phyloP scores from a whole-genome alignment of 2,329 filamentous ascomycete species.

The Fusarium sp. region DNA sequence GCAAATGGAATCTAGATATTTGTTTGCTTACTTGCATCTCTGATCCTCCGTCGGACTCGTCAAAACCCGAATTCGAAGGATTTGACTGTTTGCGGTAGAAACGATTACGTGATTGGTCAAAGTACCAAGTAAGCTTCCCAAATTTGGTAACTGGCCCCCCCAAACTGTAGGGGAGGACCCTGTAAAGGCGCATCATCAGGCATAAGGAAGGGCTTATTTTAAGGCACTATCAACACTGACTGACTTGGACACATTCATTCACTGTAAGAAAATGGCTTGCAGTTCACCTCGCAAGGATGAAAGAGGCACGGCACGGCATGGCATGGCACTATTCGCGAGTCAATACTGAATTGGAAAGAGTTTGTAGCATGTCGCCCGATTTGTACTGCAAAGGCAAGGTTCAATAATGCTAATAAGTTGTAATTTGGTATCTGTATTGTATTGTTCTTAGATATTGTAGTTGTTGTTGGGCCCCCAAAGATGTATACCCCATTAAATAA shows the following conservation, averaged over 20 bases:
- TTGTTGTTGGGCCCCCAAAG: conserved; percentile 1
- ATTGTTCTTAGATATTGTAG: conserved; percentile 3
- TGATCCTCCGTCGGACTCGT: background rate
- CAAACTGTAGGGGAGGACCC: conserved; percentile 15
- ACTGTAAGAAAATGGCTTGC: background rate
- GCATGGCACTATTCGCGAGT: background rate
- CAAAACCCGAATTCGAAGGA: background rate
- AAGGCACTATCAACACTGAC: background rate
- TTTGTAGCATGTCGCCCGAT: conserved; percentile 6
- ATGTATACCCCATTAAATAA: conserved; percentile 23
- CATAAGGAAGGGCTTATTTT: conserved; percentile 16
- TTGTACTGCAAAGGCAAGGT: background rate
- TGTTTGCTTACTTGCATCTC: background rate
- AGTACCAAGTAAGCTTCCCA: conserved; percentile 26
- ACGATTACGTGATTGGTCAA: background rate
- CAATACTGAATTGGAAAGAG: background rate
- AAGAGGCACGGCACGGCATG: background rate
- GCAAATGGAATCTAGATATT: background rate
- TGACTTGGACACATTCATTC: background rate
- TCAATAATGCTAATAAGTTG: background rate
- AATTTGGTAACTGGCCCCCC: conserved; percentile 17
- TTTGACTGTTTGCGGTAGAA: conserved; percentile 5
- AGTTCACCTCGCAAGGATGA: background rate
- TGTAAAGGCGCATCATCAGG: conserved; percentile 29
- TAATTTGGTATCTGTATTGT: conserved; percentile 17